Evolutionary conservation across 2,329 filamentous ascomycete genomes (phyloP), one percentile per base, ranked within the genome.

Genomic region (Pseudopithomyces chartarum): DNA sequence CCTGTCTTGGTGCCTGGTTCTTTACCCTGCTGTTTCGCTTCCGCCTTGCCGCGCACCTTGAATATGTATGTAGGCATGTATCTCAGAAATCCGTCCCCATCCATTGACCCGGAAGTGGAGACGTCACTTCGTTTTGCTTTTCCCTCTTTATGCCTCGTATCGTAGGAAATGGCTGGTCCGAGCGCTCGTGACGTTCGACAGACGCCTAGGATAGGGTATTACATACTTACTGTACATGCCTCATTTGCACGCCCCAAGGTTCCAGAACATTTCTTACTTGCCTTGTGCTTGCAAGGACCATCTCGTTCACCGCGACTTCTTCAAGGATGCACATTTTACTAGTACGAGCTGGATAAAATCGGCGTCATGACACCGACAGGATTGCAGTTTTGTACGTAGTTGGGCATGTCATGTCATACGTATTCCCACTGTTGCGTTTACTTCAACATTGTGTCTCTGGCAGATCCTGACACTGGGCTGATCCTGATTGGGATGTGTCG

Each of bases 161-260:
- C 20, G 26, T 34, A 39, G 15, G 39, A 11, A 23, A 50, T 11
- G 32, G 17, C 45, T 33, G 34, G 39, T 8, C 47, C 7, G 4
- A 6, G 20, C 32, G 33, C 46, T 47, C 29, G 45, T 47, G 45
- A 33, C 45, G 45, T 47, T 47, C 36, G 45, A 36, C 32, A 32
- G 44, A 26, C 44, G 29, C 33, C 15, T 46, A 17, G n/a, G n/a
- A n/a, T n/a, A n/a, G n/a, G n/a, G n/a, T n/a, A n/a, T n/a, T n/a
- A n/a, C n/a, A n/a, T n/a, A n/a, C n/a, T n/a, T n/a, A n/a, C n/a
- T n/a, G n/a, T n/a, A n/a, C n/a, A n/a, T n/a, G n/a, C 26, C 26
- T n/a, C 23, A n/a, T 20, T 26, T n/a, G 15, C 46, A 29, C 12
- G n/a, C n/a, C 13, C 11, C 12, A 38, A 38, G n/a, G 11, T 38